Evolutionary conservation across 2,329 filamentous ascomycete species (phyloP), one percentile per base, ranked within the genome.

Genomic region (Fusarium piperis): DNA sequence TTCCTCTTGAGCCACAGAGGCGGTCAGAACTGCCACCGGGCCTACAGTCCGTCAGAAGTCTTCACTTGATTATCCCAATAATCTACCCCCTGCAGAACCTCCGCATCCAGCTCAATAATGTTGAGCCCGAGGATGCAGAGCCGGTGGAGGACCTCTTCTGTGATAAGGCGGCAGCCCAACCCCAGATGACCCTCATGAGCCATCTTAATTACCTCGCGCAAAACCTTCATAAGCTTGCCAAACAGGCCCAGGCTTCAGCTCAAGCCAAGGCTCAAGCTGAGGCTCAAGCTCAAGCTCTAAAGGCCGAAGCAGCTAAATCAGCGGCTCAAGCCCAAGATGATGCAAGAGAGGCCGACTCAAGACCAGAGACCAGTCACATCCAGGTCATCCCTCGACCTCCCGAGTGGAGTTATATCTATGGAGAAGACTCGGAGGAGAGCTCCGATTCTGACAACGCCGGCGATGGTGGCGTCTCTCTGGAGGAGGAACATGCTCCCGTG

Each of bases 191-290:
- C 11, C 80, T 96, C 62, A 92, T 92, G 82, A 91, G 89, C 65
- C 92, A 93, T 73, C 80, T 95, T 73, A 95, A 95, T 77, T 93
- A 91, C 75, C 82, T 95, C 9, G 86, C 89, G 3, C 90, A 92
- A 78, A 93, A 93, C 74, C 86, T 95, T 69, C 89, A 93, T 75
- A 80, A 83, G 3, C 83, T 95, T 76, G 90, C 89, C 15, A 91
- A 88, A 75, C 86, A 89, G 56, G 83, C 74, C 15, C 72, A 76
- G 32, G 91, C 88, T 74, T 86, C 89, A 56, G 83, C 48, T 1
- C 60, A 67, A 82, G 3, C 71, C 6, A 65, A 60, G 8, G 41
- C 62, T 9, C 85, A 89, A 52, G 82, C 64, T 2, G 30, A 61
- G 13, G 48, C 62, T 15, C 61, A 70, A 59, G 64, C 62, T 15